These are phyloP conservation scores for Moniliophthora roreri DNA, from an alignment of 1,284 basidiomycete species.

Conservation along the genomic window DNA sequence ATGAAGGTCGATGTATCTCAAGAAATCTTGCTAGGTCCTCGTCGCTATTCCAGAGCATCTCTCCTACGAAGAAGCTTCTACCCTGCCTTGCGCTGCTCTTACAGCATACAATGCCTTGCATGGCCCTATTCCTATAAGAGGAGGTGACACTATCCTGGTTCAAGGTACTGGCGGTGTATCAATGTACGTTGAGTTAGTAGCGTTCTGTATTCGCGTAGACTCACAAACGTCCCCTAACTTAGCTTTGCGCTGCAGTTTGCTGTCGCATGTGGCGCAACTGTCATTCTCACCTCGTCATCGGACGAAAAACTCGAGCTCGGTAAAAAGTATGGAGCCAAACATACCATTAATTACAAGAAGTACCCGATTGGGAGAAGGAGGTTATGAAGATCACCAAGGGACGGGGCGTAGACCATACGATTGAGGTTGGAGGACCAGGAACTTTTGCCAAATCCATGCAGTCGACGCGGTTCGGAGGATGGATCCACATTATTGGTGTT, in stretches of 20 bases:
- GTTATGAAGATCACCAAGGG: conserved; percentile 51
- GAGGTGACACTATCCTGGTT: conserved; percentile 50
- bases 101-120: conserved; percentile 40
- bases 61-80: conserved; percentile 50
- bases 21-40: conserved; percentile 19
- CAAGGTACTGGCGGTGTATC: conserved; percentile 63
- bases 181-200: conserved; percentile 31
- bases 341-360: conserved; percentile 59
- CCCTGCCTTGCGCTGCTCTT: conserved; percentile 35
- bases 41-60: conserved; percentile 46
- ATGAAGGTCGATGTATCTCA: no score
- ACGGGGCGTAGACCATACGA: conserved; percentile 54
- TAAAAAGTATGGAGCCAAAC: conserved; percentile 45
- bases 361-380: conserved; percentile 55
- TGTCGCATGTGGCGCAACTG: conserved; percentile 53
- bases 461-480: conserved; percentile 41
- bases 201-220: no score
- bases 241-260: conserved; percentile 56
- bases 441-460: conserved; percentile 47
- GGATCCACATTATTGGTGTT: conserved; percentile 50
- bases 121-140: conserved; percentile 43
- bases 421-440: conserved; percentile 57
- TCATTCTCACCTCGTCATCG: conserved; percentile 61
- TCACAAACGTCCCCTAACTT: conserved; percentile 2
- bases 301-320: conserved; percentile 55